These are phyloP conservation scores for Aspergillus proliferans DNA, from an alignment of 2,329 filamentous ascomycete species.

Conservation along the genomic window DNA sequence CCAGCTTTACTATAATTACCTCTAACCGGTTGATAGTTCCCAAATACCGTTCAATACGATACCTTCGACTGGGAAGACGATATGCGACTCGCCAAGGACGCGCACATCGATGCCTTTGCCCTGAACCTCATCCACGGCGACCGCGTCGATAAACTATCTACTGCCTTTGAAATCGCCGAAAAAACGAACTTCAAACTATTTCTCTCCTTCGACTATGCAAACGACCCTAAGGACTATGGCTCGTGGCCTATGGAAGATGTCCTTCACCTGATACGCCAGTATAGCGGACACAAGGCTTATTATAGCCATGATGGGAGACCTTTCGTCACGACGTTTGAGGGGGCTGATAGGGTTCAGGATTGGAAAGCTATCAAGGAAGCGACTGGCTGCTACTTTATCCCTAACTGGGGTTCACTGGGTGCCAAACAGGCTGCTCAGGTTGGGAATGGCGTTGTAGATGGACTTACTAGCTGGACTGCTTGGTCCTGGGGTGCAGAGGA, in stretches of 20 bases:
- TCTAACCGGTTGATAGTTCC: conserved; percentile 20
- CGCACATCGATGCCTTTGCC: conserved; percentile 38
- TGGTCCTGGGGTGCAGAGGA: conserved; percentile 36
- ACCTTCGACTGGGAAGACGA: conserved; percentile 24
- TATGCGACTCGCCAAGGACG: conserved; percentile 29
- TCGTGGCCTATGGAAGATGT: conserved; percentile 25
- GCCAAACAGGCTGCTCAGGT: conserved; percentile 18
- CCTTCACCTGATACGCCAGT: conserved; percentile 19
- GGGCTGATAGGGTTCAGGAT: conserved; percentile 35
- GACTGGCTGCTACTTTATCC: conserved; percentile 40
- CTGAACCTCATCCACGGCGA: conserved; percentile 32
- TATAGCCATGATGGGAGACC: conserved; percentile 24
- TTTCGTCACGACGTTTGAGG: conserved; percentile 43
- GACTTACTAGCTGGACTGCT: conserved; percentile 39
- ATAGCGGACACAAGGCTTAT: conserved; percentile 20
- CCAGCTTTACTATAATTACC: neutral
- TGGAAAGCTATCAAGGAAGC: conserved; percentile 40
- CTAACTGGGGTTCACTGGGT: conserved; percentile 39
- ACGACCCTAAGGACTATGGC: conserved; percentile 14
- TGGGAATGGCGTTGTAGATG: conserved; percentile 26
- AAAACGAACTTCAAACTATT: conserved; percentile 28
- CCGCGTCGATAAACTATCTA: conserved; percentile 11
- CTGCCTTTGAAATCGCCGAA: conserved; percentile 22
- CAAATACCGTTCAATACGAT: conserved; percentile 19
- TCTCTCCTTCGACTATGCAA: conserved; percentile 33